Conservation (phyloP, 192 early-diverging fungal species). For the Backusella parvicylindrica region DNA sequence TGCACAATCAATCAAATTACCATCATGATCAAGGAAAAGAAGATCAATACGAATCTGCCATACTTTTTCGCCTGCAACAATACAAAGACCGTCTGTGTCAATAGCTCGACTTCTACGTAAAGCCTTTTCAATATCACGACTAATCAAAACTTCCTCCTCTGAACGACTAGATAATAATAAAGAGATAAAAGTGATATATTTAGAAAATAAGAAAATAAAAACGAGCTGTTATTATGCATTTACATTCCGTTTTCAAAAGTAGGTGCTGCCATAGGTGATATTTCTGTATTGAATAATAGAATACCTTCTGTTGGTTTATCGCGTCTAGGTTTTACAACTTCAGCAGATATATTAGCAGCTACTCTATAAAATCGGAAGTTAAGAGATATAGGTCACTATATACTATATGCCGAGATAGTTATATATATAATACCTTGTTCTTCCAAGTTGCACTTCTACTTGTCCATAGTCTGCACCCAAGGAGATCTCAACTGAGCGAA, state of each 20-base stretch:
- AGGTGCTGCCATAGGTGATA: constrained; percentile 84
- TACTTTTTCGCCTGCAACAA: constrained; percentile 93
- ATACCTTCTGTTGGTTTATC: constrained; percentile 88
- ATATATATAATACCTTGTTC: constrained; percentile 69
- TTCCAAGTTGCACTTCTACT: constrained; percentile 78
- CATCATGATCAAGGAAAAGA: constrained; percentile 90
- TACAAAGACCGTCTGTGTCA: constrained; percentile 96
- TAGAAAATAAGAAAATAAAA: not conserved
- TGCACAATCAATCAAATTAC: constrained; percentile 91
- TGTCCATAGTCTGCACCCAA: constrained; percentile 71
- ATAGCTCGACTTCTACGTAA: constrained; percentile 80
- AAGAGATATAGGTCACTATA: too few species aligned
- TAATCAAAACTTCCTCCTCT: constrained; percentile 82
- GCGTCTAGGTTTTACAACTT: constrained; percentile 62
- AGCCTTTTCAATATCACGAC: constrained; percentile 85
- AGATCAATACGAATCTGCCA: constrained; percentile 92
- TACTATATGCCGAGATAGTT: too few species aligned
- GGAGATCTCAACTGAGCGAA: constrained; percentile 61
- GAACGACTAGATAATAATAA: constrained; percentile 48
- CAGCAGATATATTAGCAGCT: constrained; percentile 64
- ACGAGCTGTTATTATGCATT: not conserved
- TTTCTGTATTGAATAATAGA: constrained; percentile 81
- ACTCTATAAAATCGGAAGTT: constrained; percentile 37
- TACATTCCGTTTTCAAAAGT: constrained; percentile 68
- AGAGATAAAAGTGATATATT: not conserved